Percentiles rank a stretch among this genome's conserved stretches.
These are phyloP conservation scores for Vigna mungo DNA, from an alignment of 306 rosid species.

Conservation along the genomic window DNA sequence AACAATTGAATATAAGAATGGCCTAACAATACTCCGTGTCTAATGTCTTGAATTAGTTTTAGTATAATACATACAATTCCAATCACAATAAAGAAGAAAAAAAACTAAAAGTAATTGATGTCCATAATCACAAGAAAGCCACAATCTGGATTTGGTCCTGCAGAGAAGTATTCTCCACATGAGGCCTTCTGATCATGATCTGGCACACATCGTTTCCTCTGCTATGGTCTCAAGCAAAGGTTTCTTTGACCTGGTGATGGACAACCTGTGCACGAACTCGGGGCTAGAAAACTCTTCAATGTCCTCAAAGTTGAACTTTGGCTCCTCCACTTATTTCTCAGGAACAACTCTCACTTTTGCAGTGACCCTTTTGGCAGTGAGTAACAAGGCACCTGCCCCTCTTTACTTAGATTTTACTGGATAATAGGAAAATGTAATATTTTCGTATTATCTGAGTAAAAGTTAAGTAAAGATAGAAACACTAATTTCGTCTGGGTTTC, in stretches of 20 bases:
- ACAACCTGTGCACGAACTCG: slow-evolving; percentile 66
- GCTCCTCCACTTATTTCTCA: slow-evolving; percentile 30
- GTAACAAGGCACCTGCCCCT: slow-evolving; percentile 56
- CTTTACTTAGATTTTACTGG: no score
- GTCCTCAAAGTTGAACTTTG: slow-evolving; percentile 64
- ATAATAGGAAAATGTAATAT: no score
- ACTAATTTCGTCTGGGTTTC: no score
- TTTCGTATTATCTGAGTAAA: no score
- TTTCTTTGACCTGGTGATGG: slow-evolving; percentile 77
- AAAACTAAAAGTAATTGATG: slow-evolving; percentile 8
- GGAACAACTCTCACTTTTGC: slow-evolving; percentile 49
- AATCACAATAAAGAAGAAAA: neutral
- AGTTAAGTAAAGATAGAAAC: no score
- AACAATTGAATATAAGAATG: slow-evolving; percentile 34
- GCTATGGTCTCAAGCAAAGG: slow-evolving; percentile 83
- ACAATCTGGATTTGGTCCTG: neutral
- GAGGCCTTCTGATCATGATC: neutral
- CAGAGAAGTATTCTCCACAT: neutral
- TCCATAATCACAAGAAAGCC: slow-evolving; percentile 20
- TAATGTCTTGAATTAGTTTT: slow-evolving; percentile 32
- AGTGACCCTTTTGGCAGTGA: slow-evolving; percentile 58
- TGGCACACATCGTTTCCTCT: slow-evolving; percentile 58
- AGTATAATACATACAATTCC: slow-evolving; percentile 48
- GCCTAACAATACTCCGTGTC: neutral
- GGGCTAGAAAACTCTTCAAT: slow-evolving; percentile 65